These are phyloP conservation scores for Pyrrhoderma lamaoense DNA, from an alignment of 1,284 basidiomycete genomes.

Conservation along the genomic window DNA sequence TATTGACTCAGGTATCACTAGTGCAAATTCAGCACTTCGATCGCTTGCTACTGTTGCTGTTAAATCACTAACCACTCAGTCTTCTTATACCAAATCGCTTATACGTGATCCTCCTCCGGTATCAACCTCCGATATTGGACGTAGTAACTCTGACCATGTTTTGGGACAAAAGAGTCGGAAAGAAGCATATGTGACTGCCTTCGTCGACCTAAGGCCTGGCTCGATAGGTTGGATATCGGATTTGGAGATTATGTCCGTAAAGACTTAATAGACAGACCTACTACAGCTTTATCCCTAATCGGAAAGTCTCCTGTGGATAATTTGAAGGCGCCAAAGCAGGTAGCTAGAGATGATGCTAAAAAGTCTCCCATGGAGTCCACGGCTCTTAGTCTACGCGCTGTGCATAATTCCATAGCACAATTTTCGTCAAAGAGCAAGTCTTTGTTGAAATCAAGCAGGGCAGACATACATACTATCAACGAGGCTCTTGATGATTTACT, in stretches of 20 bases:
- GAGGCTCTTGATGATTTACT: conserved; percentile 17
- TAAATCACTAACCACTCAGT: neutral
- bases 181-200: neutral
- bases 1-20: neutral
- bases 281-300: neutral
- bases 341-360: neutral
- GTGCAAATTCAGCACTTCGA: neutral
- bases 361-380: neutral
- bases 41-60: conserved; percentile 6
- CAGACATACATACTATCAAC: conserved; percentile 10
- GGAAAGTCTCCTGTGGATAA: neutral
- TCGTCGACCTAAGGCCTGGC: conserved; percentile 4
- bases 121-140: too few relatives aligned
- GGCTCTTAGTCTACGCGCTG: conserved; percentile 9
- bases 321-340: neutral
- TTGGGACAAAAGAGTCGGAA: too few relatives aligned
- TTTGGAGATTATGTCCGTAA: conserved; percentile 7
- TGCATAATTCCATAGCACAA: conserved; percentile 9
- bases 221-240: conserved; percentile 8
- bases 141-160: too few relatives aligned
- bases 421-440: conserved; percentile 13
- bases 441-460: conserved; percentile 6
- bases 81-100: too few relatives aligned
- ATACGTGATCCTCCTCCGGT: too few relatives aligned
- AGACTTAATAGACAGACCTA: conserved; percentile 16